These are phyloP conservation scores for Dothideomycetidae sp. DNA, from an alignment of 2,329 filamentous ascomycete genomes.

Conservation along the genomic window DNA sequence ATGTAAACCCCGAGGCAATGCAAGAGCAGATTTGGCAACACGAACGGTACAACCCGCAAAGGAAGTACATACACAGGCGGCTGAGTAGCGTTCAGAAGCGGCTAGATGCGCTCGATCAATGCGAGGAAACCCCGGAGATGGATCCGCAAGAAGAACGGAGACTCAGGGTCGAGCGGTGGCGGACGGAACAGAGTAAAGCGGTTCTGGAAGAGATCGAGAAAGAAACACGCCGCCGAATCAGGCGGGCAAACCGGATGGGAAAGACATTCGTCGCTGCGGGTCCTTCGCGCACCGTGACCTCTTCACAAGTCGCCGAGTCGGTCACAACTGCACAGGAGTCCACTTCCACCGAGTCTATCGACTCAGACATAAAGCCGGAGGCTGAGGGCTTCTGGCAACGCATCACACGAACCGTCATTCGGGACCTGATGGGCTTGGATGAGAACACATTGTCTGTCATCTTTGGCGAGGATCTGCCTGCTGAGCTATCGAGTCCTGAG, in stretches of 20 bases:
- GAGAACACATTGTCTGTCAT: slow-evolving; percentile 72
- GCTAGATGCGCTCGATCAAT: slow-evolving; percentile 40
- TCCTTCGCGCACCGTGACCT: slow-evolving; percentile 2
- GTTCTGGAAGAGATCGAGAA: slow-evolving; percentile 79
- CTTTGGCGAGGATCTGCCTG: slow-evolving; percentile 63
- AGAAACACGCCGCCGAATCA: slow-evolving; percentile 52
- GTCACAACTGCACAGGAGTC: slow-evolving; percentile 1
- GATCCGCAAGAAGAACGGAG: slow-evolving; percentile 58
- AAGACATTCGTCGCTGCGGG: slow-evolving; percentile 20
- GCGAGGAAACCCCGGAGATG: slow-evolving; percentile 36
- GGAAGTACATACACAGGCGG: slow-evolving; percentile 43
- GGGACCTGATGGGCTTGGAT: slow-evolving; percentile 82
- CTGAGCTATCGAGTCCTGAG: slow-evolving; percentile 20
- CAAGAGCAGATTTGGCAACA: slow-evolving; percentile 84
- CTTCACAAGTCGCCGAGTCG: slow-evolving; percentile 19
- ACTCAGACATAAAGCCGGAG: slow-evolving; percentile 23
- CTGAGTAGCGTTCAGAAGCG: slow-evolving; percentile 44
- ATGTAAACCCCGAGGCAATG: slow-evolving; percentile 44
- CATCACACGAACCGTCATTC: slow-evolving; percentile 73
- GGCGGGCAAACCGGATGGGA: slow-evolving; percentile 48
- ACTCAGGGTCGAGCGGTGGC: slow-evolving; percentile 80
- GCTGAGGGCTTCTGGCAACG: slow-evolving; percentile 62
- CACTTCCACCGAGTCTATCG: slow-evolving; percentile 1
- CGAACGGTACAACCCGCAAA: slow-evolving; percentile 66
- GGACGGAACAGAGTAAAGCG: slow-evolving; percentile 74